Percentiles rank a stretch among this genome's conserved stretches.
Evolutionary conservation across 139 green algal genomes (phyloP).

Genomic region (Gonium pectorale): DNA sequence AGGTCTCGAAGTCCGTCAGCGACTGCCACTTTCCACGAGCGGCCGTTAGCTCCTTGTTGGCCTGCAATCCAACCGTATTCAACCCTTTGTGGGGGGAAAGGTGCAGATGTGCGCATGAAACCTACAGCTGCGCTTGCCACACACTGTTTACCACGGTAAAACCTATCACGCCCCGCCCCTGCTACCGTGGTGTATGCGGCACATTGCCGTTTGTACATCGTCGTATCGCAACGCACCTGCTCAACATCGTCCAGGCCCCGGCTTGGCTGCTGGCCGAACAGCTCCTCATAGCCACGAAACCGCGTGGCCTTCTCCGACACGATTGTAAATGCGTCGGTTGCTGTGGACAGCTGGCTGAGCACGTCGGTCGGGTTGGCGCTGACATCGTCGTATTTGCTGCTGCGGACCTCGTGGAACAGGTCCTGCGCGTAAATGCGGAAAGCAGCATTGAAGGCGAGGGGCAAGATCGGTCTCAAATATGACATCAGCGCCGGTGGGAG

Average conservation of each 20-base stretch:
- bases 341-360: conserved; percentile 27
- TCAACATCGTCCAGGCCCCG: conserved; percentile 26
- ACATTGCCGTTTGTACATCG: too few species aligned
- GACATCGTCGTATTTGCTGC: conserved; percentile 56
- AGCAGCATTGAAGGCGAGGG: too few species aligned
- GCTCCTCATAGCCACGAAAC: conserved; percentile 61
- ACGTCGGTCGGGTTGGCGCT: conserved; percentile 5
- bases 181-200: too few species aligned
- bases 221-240: conserved; percentile 21
- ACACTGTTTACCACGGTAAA: too few species aligned
- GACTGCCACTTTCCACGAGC: conserved; percentile 57
- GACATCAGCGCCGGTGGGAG: too few species aligned
- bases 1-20: conserved; percentile 50
- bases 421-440: too few species aligned
- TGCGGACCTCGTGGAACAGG: conserved; percentile 50
- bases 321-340: conserved; percentile 13
- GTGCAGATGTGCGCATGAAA: too few species aligned
- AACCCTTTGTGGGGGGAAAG: too few species aligned
- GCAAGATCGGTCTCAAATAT: too few species aligned
- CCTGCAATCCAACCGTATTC: too few species aligned
- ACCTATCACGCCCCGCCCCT: too few species aligned
- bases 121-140: too few species aligned
- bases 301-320: conserved; percentile 38
- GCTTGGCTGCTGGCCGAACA: conserved; percentile 54
- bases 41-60: conserved; percentile 50